Base-by-base conservation (phyloP, 106 monocot genomes). In the Dioscorea alata region DNA sequence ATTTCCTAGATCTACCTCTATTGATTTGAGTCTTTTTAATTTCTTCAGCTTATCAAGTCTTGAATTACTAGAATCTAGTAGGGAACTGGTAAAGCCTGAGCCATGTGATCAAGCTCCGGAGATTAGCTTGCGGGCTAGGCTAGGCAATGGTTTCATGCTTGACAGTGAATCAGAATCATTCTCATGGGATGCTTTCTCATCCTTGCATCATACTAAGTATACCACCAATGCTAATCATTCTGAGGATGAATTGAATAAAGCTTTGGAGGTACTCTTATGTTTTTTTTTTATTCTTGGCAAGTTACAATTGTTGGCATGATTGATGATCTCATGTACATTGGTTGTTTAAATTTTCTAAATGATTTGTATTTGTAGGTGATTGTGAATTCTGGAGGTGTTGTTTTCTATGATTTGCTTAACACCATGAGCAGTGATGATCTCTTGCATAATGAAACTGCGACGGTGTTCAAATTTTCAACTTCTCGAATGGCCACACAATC, bases 401-500 rank as follows among this genome's bases (percentile, higher is more conserved):
- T 97, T 64, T 97, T 97, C 76, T 97, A 89, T 83, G 89, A 89
- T 50, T 71, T 92, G 23, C 92, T 97, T 48, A 77, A 71, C 59
- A 66, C 24, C 50, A 42, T 56, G 9, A 70, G 61, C 23, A 42
- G 71, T 13, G 64, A 57, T 75, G 71, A 57, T 32, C 24, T 53
- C 7, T 50, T 63, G 12, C 61, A 72, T 50, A 86, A 76, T 33
- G 89, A 92, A 85, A 71, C 83, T 35, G 83, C 85, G 17, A 87
- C 92, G 14, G 97, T 97, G 1, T 80, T 97, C 67, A 92, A 97
- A 77, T 73, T 97, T 73, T 64, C 86, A 64, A 84, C 97, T 48
- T 92, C 89, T 59, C 84, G 86, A 60, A 87, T 97, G 97, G 84
- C 92, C 1, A 90, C 84, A 60, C 97, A 89, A 53, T 92, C 97